Percentiles rank a stretch among this genome's conserved stretches.
Conservation (phyloP, 1,139 yeast species). For the Saccharomyces hybrid region DNA sequence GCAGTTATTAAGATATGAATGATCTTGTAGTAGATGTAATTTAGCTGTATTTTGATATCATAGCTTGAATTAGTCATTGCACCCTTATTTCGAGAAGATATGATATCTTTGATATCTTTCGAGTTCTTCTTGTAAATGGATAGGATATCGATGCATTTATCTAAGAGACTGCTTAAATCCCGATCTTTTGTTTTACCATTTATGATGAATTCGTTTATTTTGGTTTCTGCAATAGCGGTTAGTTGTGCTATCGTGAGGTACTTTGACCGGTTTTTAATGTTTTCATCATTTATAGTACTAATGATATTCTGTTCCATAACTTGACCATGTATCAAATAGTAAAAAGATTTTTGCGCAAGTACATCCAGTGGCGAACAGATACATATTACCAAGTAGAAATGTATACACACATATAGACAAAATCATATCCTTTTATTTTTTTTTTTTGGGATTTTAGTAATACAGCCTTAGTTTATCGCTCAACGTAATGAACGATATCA, state of each 20-base stretch:
- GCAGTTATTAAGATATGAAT: conserved; percentile 26
- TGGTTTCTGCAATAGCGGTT: conserved; percentile 22
- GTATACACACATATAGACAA: not conserved
- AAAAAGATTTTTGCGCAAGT: not conserved
- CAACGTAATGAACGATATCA: not conserved
- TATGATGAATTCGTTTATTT: conserved; percentile 13
- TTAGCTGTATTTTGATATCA: conserved; percentile 1
- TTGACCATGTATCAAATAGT: not conserved
- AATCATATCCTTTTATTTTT: not conserved
- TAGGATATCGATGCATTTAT: conserved; percentile 28
- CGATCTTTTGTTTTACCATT: conserved; percentile 15
- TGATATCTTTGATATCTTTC: conserved; percentile 16
- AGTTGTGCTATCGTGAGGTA: conserved; percentile 17
- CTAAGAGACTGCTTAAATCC: conserved; percentile 22
- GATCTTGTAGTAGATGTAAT: conserved; percentile 30
- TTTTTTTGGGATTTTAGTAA: not conserved
- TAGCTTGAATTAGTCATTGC: conserved; percentile 2
- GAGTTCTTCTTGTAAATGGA: conserved; percentile 28
- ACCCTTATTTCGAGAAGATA: not conserved
- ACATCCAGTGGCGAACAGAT: not conserved
- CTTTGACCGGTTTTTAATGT: not conserved
- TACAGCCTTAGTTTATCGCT: not conserved
- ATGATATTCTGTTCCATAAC: conserved; percentile 1
- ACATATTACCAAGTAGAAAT: not conserved
- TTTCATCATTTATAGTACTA: conserved; percentile 8